Percentiles rank a stretch among this genome's conserved stretches.
Evolutionary conservation across 768 basidiomycete genomes (phyloP).

Genomic region (Pleurotus tuoliensis): DNA sequence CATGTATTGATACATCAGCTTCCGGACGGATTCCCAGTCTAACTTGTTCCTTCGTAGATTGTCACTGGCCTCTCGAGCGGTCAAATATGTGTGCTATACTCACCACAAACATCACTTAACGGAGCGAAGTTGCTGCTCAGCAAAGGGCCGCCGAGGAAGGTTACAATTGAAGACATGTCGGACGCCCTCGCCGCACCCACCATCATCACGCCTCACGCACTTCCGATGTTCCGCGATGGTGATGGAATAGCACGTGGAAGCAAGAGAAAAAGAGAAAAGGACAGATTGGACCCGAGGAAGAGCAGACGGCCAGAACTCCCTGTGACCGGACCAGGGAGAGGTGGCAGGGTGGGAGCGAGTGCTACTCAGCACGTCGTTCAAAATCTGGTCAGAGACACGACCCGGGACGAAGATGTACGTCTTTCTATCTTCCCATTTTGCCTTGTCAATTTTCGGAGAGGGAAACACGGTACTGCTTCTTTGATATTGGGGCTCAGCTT

Average conservation of each 20-base stretch:
- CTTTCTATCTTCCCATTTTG: conserved; percentile 13
- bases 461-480: conserved; percentile 10
- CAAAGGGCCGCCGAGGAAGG: conserved; percentile 81
- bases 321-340: conserved; percentile 87
- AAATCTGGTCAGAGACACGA: conserved; percentile 87
- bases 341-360: conserved; percentile 93
- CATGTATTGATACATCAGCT: conserved; percentile 29
- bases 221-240: conserved; percentile 90
- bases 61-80: conserved; percentile 86
- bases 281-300: conserved; percentile 85
- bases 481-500: background rate
- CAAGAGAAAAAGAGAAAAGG: conserved; percentile 89
- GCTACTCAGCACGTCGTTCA: conserved; percentile 97
- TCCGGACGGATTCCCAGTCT: conserved; percentile 8
- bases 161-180: conserved; percentile 84
- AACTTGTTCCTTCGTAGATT: conserved; percentile 48
- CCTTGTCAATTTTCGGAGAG: background rate
- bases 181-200: conserved; percentile 81
- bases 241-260: conserved; percentile 63
- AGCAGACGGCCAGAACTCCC: conserved; percentile 90
- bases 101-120: conserved; percentile 83
- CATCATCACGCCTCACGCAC: conserved; percentile 88
- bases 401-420: conserved; percentile 94
- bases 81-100: conserved; percentile 86
- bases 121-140: conserved; percentile 88